phyloP scores from a whole-genome alignment of 352 stramenopile genomes.

The Blastocystis hominis region DNA sequence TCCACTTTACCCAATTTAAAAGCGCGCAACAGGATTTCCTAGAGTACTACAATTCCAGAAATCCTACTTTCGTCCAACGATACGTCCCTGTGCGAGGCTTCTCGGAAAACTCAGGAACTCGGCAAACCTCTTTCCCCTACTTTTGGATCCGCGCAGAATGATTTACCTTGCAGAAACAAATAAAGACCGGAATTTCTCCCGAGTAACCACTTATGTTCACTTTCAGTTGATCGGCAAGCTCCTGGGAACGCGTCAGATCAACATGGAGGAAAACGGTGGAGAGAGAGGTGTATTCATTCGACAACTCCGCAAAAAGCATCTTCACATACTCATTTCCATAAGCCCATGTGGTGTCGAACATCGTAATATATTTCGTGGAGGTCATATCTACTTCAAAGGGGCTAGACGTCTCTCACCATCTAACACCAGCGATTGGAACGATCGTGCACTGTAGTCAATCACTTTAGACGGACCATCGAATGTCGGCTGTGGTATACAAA shows the following conservation, averaged over 20 bases:
- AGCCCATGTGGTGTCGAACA: constrained; percentile 28
- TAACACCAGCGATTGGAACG: constrained; percentile 17
- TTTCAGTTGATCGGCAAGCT: neutral
- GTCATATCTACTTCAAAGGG: neutral
- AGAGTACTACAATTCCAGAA: neutral
- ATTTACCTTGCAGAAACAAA: constrained; percentile 2
- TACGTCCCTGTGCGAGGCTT: neutral
- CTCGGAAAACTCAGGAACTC: neutral
- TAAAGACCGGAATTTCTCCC: constrained; percentile 34
- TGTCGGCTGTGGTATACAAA: neutral
- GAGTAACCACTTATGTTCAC: constrained; percentile 26
- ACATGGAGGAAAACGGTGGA: constrained; percentile 20
- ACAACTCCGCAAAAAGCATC: neutral
- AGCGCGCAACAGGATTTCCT: neutral
- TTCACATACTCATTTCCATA: constrained; percentile 42
- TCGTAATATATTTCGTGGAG: neutral
- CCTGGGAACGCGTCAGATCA: neutral
- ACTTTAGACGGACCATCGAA: constrained; percentile 12
- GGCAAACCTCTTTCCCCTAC: constrained; percentile 25
- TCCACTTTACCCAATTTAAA: neutral
- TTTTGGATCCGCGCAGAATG: neutral
- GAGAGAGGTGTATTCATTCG: neutral
- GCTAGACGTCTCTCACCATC: neutral
- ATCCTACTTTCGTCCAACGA: neutral
- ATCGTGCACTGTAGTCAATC: neutral